A percentile compares a stretch with the other conserved stretches of the same genome.
Evolutionary conservation across 768 basidiomycete species (phyloP).

Genomic region (Rhizopogon vesiculosus): DNA sequence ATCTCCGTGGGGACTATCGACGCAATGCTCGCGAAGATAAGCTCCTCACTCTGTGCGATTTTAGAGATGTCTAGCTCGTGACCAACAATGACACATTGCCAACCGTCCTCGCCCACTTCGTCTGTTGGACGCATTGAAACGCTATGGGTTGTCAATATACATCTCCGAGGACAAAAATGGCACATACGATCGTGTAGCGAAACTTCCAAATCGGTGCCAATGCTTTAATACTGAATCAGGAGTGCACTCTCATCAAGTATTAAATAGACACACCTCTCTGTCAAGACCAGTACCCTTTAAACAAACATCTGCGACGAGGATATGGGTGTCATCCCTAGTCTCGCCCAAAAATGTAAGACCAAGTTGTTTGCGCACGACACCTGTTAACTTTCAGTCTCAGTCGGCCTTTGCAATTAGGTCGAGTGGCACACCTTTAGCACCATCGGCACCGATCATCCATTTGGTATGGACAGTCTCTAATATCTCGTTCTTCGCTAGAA

Average conservation of each 20-base stretch:
- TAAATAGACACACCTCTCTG: background rate
- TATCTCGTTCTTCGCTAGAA: slow-evolving; percentile 24
- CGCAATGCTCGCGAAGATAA: slow-evolving; percentile 24
- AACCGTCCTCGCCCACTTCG: background rate
- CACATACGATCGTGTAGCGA: no score
- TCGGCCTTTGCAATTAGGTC: no score
- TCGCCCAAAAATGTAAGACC: slow-evolving; percentile 20
- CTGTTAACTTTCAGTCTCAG: slow-evolving; percentile 6
- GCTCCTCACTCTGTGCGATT: slow-evolving; percentile 15
- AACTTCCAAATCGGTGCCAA: slow-evolving; percentile 1
- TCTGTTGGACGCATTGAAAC: slow-evolving; percentile 2
- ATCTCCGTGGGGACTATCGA: slow-evolving; percentile 10
- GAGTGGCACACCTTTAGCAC: slow-evolving; percentile 26
- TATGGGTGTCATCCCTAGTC: slow-evolving; percentile 14
- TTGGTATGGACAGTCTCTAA: slow-evolving; percentile 23
- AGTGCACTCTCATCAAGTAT: background rate
- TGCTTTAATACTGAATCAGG: background rate
- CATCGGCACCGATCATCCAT: slow-evolving; percentile 41
- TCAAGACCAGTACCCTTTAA: slow-evolving; percentile 16
- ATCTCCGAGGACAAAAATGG: no score
- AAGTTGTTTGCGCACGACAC: slow-evolving; percentile 25
- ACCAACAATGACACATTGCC: background rate
- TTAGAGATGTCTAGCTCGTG: slow-evolving; percentile 12
- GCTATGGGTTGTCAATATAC: background rate
- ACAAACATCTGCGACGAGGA: slow-evolving; percentile 31